Base-by-base conservation (phyloP, 345 rosid genomes). In the Populus pruinosa region DNA sequence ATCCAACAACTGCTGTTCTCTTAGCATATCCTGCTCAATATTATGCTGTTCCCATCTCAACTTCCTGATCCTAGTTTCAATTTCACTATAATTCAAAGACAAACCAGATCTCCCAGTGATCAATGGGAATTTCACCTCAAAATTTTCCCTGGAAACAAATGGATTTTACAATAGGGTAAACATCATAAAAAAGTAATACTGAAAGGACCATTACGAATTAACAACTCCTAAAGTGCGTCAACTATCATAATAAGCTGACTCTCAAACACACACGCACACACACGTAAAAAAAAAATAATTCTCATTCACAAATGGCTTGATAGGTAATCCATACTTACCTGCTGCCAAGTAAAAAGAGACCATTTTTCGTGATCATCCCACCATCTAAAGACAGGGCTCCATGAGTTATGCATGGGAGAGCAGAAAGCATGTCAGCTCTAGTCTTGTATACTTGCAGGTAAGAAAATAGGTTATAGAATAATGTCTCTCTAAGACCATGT, bases 351-450 rank as follows among this genome's bases (percentile, higher is more conserved):
- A 35, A 27, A 41, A 80, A 80, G 35, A 64, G 6, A 13, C 72
- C 67, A 18, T 67, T 70, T 44, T 39, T 25, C 68, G 27, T 35
- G 33, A 80, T 71, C 43, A 80, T 71, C 44, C 79, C 79, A 5
- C 83, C 79, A 63, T 80, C 83, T 49, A 80, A 75, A 12, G 83
- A 80, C 8, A 75, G 2, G 31, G 79, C 79, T 61, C 79, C 82
- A 44, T 75, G 43, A 75, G 75, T 75, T 63, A 70, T 70, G 63
- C 78, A 80, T 56, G 79, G 82, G 35, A 75, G 75, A 70, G 82
- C 78, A 75, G 1, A 27, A 10, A 75, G 50, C 79, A 80, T 70
- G 23, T 69, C 76, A 2, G 62, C 44, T 61, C 75, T 80, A 56
- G 76, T 75, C 5, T 21, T 49, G 62, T 69, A 70, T 6, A 50